phyloP scores from a whole-genome alignment of 2,329 filamentous ascomycete species.

The Karstenula rhodostoma region DNA sequence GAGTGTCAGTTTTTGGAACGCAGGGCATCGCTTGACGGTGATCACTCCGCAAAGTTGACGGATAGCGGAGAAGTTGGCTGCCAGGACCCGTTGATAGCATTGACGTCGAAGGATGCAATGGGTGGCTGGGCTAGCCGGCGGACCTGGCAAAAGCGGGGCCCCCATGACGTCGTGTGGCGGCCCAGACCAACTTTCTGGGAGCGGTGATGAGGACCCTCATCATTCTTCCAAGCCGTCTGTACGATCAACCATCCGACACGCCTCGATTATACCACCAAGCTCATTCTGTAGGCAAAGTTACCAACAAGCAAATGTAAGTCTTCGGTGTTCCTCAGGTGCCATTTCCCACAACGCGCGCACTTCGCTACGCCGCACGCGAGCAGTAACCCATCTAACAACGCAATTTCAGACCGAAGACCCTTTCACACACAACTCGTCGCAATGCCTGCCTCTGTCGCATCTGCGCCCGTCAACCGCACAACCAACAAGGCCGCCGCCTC shows the following conservation, averaged over 20 bases:
- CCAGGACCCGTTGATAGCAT: slow-evolving; percentile 6
- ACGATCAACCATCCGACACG: no score
- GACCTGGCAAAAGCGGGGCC: slow-evolving; percentile 5
- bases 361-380: not conserved
- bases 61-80: slow-evolving; percentile 14
- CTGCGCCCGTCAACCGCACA: slow-evolving; percentile 43
- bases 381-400: not conserved
- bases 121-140: slow-evolving; percentile 25
- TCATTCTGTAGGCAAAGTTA: no score
- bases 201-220: not conserved
- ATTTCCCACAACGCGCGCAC: not conserved
- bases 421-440: slow-evolving; percentile 9
- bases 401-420: not conserved
- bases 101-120: slow-evolving; percentile 30
- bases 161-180: slow-evolving; percentile 48
- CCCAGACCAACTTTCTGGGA: slow-evolving; percentile 35
- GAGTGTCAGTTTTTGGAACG: not conserved
- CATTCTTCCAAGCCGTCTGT: not conserved
- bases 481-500: slow-evolving; percentile 40
- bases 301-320: not conserved
- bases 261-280: no score
- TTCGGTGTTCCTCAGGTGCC: not conserved
- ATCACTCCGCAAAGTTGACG: slow-evolving; percentile 2
- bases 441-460: slow-evolving; percentile 48
- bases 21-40: slow-evolving; percentile 19